Conservation (phyloP, 2,329 filamentous ascomycete genomes). For the Phialocephala subalpina region DNA sequence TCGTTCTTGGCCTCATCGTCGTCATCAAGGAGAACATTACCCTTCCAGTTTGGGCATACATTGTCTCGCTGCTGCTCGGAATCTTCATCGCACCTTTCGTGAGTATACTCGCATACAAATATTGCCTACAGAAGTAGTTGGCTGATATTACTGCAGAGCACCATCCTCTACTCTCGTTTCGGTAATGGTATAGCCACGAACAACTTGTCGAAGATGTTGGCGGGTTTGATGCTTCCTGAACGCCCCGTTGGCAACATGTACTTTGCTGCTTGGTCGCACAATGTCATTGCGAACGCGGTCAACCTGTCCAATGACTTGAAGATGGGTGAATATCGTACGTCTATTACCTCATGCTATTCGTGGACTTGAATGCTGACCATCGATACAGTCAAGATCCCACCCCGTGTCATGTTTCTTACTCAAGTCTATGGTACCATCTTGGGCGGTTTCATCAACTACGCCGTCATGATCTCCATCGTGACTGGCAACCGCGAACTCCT, state of each 20-base stretch:
- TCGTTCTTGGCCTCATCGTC: slow-evolving; percentile 48
- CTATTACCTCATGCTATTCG: neutral
- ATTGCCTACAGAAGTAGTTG: neutral
- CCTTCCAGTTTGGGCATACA: slow-evolving; percentile 53
- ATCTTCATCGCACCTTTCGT: slow-evolving; percentile 58
- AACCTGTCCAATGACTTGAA: slow-evolving; percentile 62
- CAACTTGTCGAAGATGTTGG: slow-evolving; percentile 62
- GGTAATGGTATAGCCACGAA: slow-evolving; percentile 67
- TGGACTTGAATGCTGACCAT: slow-evolving; percentile 33
- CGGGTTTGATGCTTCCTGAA: slow-evolving; percentile 54
- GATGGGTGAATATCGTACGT: slow-evolving; percentile 64
- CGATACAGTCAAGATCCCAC: slow-evolving; percentile 55
- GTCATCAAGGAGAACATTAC: slow-evolving; percentile 48
- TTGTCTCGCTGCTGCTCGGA: slow-evolving; percentile 48
- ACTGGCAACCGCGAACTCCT: slow-evolving; percentile 52
- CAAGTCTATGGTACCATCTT: slow-evolving; percentile 53
- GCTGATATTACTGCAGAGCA: slow-evolving; percentile 49
- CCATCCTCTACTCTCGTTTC: slow-evolving; percentile 58
- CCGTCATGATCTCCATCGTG: slow-evolving; percentile 55
- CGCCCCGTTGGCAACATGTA: slow-evolving; percentile 53
- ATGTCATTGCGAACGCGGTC: slow-evolving; percentile 59
- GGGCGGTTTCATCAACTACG: slow-evolving; percentile 54
- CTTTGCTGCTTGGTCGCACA: slow-evolving; percentile 65
- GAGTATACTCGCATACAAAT: slow-evolving; percentile 30
- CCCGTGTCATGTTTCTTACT: slow-evolving; percentile 53